Conservation (phyloP, 257 asterid species). For the Ehretia macrophylla region DNA sequence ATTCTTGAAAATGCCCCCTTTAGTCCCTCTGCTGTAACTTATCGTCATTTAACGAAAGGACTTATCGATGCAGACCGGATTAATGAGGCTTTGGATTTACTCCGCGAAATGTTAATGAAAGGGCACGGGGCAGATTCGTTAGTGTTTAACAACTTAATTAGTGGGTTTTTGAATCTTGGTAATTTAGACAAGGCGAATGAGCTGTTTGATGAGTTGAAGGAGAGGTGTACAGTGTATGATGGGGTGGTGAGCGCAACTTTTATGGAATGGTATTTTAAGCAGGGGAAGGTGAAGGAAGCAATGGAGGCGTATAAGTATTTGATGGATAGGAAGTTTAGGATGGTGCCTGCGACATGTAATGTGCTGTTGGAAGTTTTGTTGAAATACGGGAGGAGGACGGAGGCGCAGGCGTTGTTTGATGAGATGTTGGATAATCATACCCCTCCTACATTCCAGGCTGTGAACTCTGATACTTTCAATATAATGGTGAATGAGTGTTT, state of each 20-base stretch:
- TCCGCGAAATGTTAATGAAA: constrained; percentile 75
- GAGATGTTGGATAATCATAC: constrained; percentile 90
- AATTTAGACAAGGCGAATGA: constrained; percentile 73
- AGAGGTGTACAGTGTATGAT: constrained; percentile 72
- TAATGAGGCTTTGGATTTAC: constrained; percentile 51
- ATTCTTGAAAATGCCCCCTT: constrained; percentile 63
- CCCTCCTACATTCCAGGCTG: constrained; percentile 79
- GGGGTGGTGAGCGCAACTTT: constrained; percentile 83
- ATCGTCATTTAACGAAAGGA: constrained; percentile 82
- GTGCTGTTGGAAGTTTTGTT: constrained; percentile 67
- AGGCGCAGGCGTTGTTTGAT: constrained; percentile 74
- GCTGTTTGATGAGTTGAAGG: constrained; percentile 78
- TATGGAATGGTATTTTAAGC: constrained; percentile 86
- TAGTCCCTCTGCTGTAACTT: constrained; percentile 69
- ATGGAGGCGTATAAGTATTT: constrained; percentile 76
- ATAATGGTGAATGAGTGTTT: constrained; percentile 76
- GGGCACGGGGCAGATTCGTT: constrained; percentile 94
- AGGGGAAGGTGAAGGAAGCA: constrained; percentile 74
- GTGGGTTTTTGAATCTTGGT: constrained; percentile 62
- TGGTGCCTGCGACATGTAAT: constrained; percentile 77
- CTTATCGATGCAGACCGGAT: constrained; percentile 55
- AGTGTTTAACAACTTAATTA: constrained; percentile 76
- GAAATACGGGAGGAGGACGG: constrained; percentile 69
- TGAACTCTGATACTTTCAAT: constrained; percentile 75
- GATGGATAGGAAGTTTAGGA: constrained; percentile 49